Evolutionary conservation across 179 eudicot genomes (phyloP).

Genomic region (Nepenthes alata): DNA sequence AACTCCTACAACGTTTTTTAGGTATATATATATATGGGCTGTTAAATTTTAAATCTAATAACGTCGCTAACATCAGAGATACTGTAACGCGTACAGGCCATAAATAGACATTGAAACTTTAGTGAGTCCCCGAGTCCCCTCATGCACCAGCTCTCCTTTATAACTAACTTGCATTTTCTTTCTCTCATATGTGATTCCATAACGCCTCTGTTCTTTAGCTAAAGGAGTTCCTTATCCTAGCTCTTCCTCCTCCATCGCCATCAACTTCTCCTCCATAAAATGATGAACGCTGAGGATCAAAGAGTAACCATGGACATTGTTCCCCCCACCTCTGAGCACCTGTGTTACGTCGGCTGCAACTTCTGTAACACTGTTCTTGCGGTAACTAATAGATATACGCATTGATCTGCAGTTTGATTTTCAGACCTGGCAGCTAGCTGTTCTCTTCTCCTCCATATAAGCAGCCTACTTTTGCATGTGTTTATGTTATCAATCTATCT

Average conservation of each 20-base stretch:
- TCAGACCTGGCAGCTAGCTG: not conserved
- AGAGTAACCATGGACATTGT: constrained; percentile 35
- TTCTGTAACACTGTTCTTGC: constrained; percentile 79
- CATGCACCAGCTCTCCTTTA: no score
- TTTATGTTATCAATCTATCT: not conserved
- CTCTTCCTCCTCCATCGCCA: not conserved
- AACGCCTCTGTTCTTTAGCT: not conserved
- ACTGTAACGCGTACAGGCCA: no score
- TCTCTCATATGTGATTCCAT: no score
- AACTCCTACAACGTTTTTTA: no score
- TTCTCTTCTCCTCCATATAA: not conserved
- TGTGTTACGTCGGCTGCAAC: constrained; percentile 84
- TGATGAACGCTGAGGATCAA: constrained; percentile 24
- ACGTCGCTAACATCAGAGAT: no score
- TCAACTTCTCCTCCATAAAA: not conserved
- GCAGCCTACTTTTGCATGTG: not conserved
- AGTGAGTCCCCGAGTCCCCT: no score
- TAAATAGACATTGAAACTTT: no score
- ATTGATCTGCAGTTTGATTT: not conserved
- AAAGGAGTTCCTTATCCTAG: not conserved
- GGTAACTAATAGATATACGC: constrained; percentile 21
- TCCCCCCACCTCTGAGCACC: constrained; percentile 43
- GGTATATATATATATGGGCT: no score
- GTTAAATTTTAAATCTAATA: no score
- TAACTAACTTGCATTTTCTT: no score